These are phyloP conservation scores for Geum urbanum DNA, from an alignment of 306 rosid genomes.

Conservation along the genomic window DNA sequence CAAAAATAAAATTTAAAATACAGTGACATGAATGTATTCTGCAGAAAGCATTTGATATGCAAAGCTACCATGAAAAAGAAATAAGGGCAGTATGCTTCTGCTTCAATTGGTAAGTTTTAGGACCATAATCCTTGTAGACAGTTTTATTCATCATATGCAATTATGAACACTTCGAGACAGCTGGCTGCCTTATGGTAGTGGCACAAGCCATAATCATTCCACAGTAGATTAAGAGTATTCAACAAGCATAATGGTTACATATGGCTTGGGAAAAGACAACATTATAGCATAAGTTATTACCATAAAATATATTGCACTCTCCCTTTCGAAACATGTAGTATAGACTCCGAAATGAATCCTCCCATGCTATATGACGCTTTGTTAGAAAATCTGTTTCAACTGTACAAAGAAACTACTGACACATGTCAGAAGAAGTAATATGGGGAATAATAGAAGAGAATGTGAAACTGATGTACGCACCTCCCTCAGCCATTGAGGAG, in stretches of 20 bases:
- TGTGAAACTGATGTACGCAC: slow-evolving; percentile 28
- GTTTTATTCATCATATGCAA: not conserved
- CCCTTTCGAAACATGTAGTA: slow-evolving; percentile 81
- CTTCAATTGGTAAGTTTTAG: no score
- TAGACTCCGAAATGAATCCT: slow-evolving; percentile 81
- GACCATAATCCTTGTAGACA: not conserved
- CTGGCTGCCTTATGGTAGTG: not conserved
- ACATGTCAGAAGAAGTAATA: slow-evolving; percentile 14
- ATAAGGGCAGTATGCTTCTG: no score
- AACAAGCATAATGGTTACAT: not conserved
- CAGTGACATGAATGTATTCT: not conserved
- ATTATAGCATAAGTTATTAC: slow-evolving; percentile 36
- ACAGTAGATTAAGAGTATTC: not conserved
- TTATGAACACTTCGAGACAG: not conserved
- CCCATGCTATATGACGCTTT: slow-evolving; percentile 74
- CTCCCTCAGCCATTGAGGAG: slow-evolving; percentile 64
- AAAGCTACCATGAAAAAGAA: not conserved
- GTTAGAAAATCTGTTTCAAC: slow-evolving; percentile 73
- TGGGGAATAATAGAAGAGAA: not conserved
- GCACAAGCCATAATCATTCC: not conserved
- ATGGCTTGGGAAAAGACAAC: not conserved
- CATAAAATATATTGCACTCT: slow-evolving; percentile 78
- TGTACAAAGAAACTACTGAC: slow-evolving; percentile 22
- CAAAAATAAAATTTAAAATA: no score
- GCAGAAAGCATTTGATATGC: slow-evolving; percentile 9